Evolutionary conservation across 225 moss, liverwort and hornwort species (phyloP), one percentile per base, ranked within the genome.

Genomic region (Straminergon stramineum): DNA sequence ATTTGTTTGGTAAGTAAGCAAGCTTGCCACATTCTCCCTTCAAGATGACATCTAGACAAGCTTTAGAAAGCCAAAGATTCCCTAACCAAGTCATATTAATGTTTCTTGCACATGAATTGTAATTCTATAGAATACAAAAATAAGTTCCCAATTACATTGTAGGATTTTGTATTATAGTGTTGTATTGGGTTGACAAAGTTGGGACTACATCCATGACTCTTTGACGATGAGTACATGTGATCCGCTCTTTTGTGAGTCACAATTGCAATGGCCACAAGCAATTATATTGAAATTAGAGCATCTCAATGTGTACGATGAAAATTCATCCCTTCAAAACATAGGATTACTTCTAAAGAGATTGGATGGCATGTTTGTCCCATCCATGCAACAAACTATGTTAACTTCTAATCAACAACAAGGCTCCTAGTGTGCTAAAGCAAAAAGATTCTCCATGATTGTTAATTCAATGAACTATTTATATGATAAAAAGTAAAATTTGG

Each of bases 141-240:
- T 23, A 23, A 71, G 1, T 15, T 26, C 4, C 4, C 1, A 8
- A 71, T 8, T 71, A 41, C 26, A 71, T 0, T 41, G 0, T 23
- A 71, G 8, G 15, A 8, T 0, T 5, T n/a, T 3, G n/a, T n/a
- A 41, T 41, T 26, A 0, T 13, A 4, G 8, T 4, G 3, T 24
- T 39, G 8, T 26, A 41, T 26, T 39, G 4, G 1, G 3, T 0
- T n/a, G 0, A 7, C 0, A 13, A 0, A 13, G 0, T 35, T 3
- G 21, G 1, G 7, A 68, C 4, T 6, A 3, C 3, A 1, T 0
- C 2, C 2, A 0, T 13, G 13, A 23, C 2, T 67, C 6, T 20
- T 67, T 4, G 13, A 35, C 1, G 20, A 67, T 37, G 6, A 67
- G 1, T 37, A 20, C n/a, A n/a, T 67, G 67, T 1, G 8, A 37